Evolutionary conservation across 2,329 filamentous ascomycete genomes (phyloP), one percentile per base, ranked within the genome.

Genomic region (Ophiostoma perfectum): DNA sequence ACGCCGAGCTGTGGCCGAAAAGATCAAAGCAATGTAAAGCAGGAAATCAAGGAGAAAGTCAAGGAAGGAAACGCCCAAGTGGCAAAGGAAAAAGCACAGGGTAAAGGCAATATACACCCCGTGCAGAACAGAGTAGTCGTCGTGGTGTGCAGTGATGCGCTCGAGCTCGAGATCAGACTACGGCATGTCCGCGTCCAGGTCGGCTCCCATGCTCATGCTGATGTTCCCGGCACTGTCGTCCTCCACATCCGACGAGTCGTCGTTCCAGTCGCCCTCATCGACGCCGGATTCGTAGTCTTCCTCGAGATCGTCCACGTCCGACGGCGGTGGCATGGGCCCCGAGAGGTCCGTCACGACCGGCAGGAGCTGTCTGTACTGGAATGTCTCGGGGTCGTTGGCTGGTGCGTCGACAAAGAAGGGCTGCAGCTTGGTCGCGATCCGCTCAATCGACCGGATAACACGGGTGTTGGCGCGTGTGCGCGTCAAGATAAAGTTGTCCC

Each of bases 401-500:
- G 58, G 18, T 27, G 27, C 27, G 5, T 71, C 66, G 45, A 76
- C 74, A 68, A 81, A 83, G 69, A 80, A 82, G 8, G 73, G 72
- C 12, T 76, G 74, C 71, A 83, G 85, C 47, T 76, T 76, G 3
- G 75, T 74, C 42, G 86, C 75, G 1, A 82, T 76, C 8, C 78
- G 76, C 41, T 82, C 75, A 58, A 87, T 76, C 3, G 75, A 74
- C 12, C 74, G 71, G 1, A 84, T 80, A 1, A 79, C 76, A 11
- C 81, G 80, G 67, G 76, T 77, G 14, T 78, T 77, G 36, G 85
- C 79, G 49, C 80, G 79, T 2, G 74, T 72, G 38, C 77, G 74
- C 6, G 80, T 79, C 64, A 74, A 72, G 4, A 86, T 76, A 70
- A 83, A 82, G 14, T 78, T 78, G 6, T 84, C 80, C 27, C 78